Percentiles rank a stretch among this genome's conserved stretches.
Conservation (phyloP, 768 basidiomycete genomes). For the Sistotremastrum suecicum region DNA sequence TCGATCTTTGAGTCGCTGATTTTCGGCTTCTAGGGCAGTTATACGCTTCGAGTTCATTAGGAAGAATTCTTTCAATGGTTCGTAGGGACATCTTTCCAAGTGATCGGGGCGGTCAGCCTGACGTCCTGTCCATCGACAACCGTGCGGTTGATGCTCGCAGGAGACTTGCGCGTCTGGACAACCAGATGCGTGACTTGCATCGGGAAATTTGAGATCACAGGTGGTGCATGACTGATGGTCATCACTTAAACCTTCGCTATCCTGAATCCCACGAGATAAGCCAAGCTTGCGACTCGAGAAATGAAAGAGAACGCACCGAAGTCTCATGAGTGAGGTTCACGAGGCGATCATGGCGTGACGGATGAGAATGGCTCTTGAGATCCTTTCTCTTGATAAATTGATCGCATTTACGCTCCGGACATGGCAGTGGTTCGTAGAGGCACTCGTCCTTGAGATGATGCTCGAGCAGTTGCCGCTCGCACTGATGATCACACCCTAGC, state of each 20-base stretch:
- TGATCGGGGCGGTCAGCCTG: constrained; percentile 23
- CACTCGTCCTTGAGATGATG: constrained; percentile 52
- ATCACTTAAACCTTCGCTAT: background rate
- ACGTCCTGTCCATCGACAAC: constrained; percentile 43
- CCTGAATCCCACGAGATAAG: too few relatives aligned
- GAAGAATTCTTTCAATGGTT: constrained; percentile 48
- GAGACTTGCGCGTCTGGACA: constrained; percentile 26
- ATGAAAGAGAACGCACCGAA: background rate
- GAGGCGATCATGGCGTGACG: constrained; percentile 19
- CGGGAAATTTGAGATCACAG: background rate
- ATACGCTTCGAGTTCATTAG: constrained; percentile 19
- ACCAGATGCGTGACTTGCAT: constrained; percentile 18
- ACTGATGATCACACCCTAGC: constrained; percentile 47
- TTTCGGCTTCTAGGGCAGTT: constrained; percentile 42
- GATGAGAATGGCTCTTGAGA: constrained; percentile 25
- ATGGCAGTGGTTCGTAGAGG: constrained; percentile 37
- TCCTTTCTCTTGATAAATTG: constrained; percentile 32
- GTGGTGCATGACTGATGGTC: background rate
- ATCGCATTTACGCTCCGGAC: constrained; percentile 33
- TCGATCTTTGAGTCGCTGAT: constrained; percentile 42
- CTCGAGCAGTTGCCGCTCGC: constrained; percentile 53
- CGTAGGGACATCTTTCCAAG: constrained; percentile 35
- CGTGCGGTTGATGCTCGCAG: constrained; percentile 33
- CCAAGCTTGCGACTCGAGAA: background rate
- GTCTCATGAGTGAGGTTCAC: background rate